Percentiles rank a stretch among this genome's conserved stretches.
These are phyloP conservation scores for Pseudopediastrum boryanum DNA, from an alignment of 139 green algal genomes.

Conservation along the genomic window DNA sequence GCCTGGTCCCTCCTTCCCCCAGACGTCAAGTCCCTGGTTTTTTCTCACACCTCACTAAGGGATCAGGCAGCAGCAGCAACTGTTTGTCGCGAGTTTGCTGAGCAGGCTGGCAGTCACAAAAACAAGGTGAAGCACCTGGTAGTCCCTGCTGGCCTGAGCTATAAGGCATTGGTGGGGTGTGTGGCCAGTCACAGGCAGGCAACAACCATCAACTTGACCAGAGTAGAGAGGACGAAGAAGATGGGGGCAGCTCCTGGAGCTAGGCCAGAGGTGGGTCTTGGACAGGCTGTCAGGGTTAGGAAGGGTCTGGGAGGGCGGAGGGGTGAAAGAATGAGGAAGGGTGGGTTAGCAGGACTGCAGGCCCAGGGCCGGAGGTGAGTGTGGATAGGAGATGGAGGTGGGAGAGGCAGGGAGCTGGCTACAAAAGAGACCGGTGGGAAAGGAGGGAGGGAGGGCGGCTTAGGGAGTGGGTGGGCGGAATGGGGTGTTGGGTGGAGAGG, in stretches of 20 bases:
- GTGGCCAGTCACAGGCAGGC: conserved; percentile 19
- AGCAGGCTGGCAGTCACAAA: background rate
- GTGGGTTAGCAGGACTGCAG: too few relatives aligned
- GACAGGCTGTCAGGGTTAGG: too few relatives aligned
- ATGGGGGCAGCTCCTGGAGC: conserved; percentile 19
- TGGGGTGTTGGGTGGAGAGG: too few relatives aligned
- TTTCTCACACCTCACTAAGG: background rate
- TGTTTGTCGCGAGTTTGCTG: conserved; percentile 10
- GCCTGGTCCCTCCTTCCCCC: background rate
- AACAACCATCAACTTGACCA: conserved; percentile 53
- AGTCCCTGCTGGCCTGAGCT: conserved; percentile 10
- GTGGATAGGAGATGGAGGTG: too few relatives aligned
- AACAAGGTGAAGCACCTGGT: conserved; percentile 1
- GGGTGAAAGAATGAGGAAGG: too few relatives aligned
- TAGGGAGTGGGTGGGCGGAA: too few relatives aligned
- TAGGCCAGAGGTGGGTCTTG: background rate
- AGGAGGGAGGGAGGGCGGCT: too few relatives aligned
- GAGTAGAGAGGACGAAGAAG: conserved; percentile 46
- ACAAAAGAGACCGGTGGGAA: too few relatives aligned
- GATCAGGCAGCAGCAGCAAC: conserved; percentile 16
- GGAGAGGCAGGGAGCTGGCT: too few relatives aligned
- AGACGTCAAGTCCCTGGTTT: conserved; percentile 11
- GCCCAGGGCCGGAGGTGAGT: too few relatives aligned
- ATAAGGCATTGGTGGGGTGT: conserved; percentile 5
- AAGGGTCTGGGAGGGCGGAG: too few relatives aligned